Base-by-base conservation (phyloP, 192 early-diverging fungal species). In the Coemansia sp. region DNA sequence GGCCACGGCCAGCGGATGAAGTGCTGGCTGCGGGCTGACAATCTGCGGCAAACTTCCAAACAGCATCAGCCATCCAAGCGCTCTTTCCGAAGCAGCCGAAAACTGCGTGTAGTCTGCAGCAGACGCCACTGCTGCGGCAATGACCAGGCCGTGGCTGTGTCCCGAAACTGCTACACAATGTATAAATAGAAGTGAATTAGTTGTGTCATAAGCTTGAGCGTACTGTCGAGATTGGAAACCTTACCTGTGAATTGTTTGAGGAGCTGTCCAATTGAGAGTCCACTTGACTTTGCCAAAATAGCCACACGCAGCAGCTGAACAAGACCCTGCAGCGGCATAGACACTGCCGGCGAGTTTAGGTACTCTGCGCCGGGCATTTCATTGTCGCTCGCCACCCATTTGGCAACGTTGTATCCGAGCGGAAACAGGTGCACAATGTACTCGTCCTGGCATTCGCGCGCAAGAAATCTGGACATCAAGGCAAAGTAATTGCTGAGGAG, bases 101-200 rank as follows among this genome's bases (percentile, higher is more conserved):
- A 93, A 94, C 36, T 55, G 24, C 10, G 89, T 82, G 47, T 88
- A 85, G 17, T 87, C 86, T 31, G 82, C 66, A 18, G 91, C 88
- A 8, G 89, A 63, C 1, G 93, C 84, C 66, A 94, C 88, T 31
- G 92, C 95, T 12, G 92, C 88, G 1, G 93, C 92, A 18, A 91
- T 83, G 55, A 93, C 85, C 56, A 96, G 84, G 40, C 95, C 95
- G 64, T 95, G 93, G 52, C 87, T 88, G 68, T 96, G 93, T 56
- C 93, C 95, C 28, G 92, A 90, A 42, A 91, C 84, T n/a, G 86
- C 88, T 71, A 83, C 76, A 81, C 40, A 44, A 44, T 44, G 40
- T 44, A 44, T 44, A 12, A 12, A 44, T 5, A 42, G 2, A 44
- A 4, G 40, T 44, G 40, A n/a, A 44, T 15, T 15, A 44, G 40